Evolutionary conservation across 2,329 filamentous ascomycete species (phyloP), one percentile per base, ranked within the genome.

Genomic region (Colletotrichum noveboracense): DNA sequence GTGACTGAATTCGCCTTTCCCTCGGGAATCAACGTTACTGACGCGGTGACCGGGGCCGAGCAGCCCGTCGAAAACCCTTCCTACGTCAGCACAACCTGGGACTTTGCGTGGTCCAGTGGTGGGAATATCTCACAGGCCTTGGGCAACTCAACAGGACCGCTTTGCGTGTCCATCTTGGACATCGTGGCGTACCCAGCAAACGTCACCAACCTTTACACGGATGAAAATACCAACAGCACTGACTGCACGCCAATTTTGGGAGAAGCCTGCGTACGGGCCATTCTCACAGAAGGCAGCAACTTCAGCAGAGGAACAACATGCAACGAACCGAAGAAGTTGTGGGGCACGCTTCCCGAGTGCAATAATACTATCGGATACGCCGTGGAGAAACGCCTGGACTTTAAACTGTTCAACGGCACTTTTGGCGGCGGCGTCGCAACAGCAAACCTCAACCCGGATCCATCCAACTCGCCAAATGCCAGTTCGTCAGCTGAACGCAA

Each of bases 151-250:
- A 32, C 34, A n/a, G 16, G 28, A 4, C 70, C 73, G 4, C 72
- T 75, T 7, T 75, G 73, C 56, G 32, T 73, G n/a, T 66, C 70
- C 14, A 18, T 43, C 0, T 43, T 55, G 16, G 14, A 66, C 30
- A 34, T 52, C 78, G 12, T 30, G 18, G 14, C 73, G 68, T 21
- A 75, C 77, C n/a, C 76, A 67, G 9, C 79, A 14, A 75, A 75
- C 43, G 62, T 75, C n/a, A 73, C 69, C 3, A 38, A 28, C 16
- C 32, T 68, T 18, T 75, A 56, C 38, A 64, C 55, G 21, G 38
- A 62, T 12, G 38, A 64, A 12, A 36, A 73, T 28, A 6, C 14
- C 6, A 34, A 58, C 62, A 73, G 21, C 62, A 48, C 64, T 8
- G 28, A 48, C n/a, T 75, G 73, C 38, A 32, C 14, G 56, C 62